Evolutionary conservation across 169 alveolate species (phyloP).

Genomic region (Perkinsus olseni): DNA sequence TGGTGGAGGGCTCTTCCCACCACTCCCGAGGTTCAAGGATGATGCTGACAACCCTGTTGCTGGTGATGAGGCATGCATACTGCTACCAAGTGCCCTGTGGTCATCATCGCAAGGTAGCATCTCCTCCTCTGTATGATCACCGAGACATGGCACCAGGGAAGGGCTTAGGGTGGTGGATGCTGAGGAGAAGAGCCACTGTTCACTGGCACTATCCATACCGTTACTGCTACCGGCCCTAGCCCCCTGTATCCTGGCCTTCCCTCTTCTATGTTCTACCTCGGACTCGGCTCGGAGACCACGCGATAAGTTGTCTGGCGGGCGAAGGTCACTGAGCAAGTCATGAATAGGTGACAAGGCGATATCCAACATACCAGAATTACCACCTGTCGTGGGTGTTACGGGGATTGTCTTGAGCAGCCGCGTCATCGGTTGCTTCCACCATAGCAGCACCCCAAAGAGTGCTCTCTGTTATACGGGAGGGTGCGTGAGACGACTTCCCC

Average conservation of each 20-base stretch:
- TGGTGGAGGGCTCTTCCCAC: no score
- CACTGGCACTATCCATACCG: no score
- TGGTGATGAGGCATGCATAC: background rate
- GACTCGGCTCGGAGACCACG: background rate
- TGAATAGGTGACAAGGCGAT: no score
- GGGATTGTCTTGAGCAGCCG: background rate
- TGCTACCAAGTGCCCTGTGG: background rate
- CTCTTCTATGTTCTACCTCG: background rate
- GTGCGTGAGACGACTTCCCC: background rate
- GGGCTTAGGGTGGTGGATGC: background rate
- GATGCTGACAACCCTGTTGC: no score
- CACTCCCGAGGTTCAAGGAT: no score
- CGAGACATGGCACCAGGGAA: background rate
- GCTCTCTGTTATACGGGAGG: background rate
- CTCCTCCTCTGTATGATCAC: background rate
- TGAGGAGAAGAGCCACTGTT: no score
- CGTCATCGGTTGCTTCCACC: background rate
- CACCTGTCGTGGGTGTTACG: no score
- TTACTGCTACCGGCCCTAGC: background rate
- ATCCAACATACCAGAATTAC: no score
- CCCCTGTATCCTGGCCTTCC: background rate
- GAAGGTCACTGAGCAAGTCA: background rate
- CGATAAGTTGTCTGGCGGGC: background rate
- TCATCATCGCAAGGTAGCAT: background rate
- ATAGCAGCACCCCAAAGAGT: background rate